Evolutionary conservation across 192 early-diverging fungal genomes (phyloP), one percentile per base, ranked within the genome.

Genomic region (Spizellomyces sp.): DNA sequence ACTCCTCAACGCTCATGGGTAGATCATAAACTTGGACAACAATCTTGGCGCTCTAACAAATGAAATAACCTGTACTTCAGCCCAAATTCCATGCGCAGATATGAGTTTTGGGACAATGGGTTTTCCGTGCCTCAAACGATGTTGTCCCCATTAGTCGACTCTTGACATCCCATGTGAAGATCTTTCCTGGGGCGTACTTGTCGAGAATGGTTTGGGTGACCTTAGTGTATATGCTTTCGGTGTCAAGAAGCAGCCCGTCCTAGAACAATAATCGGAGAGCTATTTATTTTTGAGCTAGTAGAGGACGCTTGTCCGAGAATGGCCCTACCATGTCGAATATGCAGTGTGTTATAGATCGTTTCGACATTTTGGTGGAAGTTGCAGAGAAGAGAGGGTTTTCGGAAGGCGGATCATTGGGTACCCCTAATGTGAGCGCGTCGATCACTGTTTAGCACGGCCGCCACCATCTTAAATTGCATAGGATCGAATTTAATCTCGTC

Each of bases 211-310:
- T 84, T 21, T 89, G 85, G 8, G 94, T 92, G 17, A 95, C 94
- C 73, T 91, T 81, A 6, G 93, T 90, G 78, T 98, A 98, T 63
- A 98, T 87, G 17, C 83, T 81, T 81, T 98, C 95, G 8, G 95
- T 96, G 74, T 95, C 93, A 10, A 79, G 80, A 6, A 82, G 75
- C 12, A 79, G 61, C 4, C 81, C 83, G 65, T 85, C 83, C 83
- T 84, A 75, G 52, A 73, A 67, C 48, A 80, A 80, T 4, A 80
- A 62, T 22, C 69, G 61, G 45, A 58, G 55, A 36, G 21, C 41
- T 27, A 57, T 60, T 19, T 72, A 41, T 21, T 36, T 8, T 45
- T 64, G 17, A 19, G 8, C n/a, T 27, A 73, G 47, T n/a, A 62
- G 45, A 8, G 15, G 15, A 9, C 22, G 10, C 45, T 42, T 14